A percentile compares a stretch with the other conserved stretches of the same genome.
These are phyloP conservation scores for Dillenia turbinata DNA, from an alignment of 164 flowering plant species.

Conservation along the genomic window DNA sequence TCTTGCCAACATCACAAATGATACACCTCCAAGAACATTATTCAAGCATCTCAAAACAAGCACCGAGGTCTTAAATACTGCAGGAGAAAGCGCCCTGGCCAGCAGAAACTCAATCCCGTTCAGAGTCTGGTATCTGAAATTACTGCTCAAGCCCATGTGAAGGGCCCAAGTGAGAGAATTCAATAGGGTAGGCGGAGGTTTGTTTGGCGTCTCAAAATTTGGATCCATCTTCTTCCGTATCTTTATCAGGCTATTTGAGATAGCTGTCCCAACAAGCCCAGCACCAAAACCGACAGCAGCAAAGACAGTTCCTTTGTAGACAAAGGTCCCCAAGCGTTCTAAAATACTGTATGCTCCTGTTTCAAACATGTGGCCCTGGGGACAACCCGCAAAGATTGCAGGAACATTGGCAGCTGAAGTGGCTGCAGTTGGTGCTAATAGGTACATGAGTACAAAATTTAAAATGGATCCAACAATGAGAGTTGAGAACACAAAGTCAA, in stretches of 20 bases:
- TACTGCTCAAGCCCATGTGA: conserved; percentile 93
- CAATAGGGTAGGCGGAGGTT: conserved; percentile 77
- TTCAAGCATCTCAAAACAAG: conserved; percentile 67
- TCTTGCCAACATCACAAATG: conserved; percentile 82
- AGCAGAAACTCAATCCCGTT: conserved; percentile 80
- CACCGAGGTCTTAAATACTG: conserved; percentile 64
- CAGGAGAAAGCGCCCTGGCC: conserved; percentile 55
- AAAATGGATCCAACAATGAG: conserved; percentile 84
- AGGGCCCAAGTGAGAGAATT: conserved; percentile 83
- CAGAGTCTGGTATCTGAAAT: conserved; percentile 81
- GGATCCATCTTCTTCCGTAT: conserved; percentile 94
- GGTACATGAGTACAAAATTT: conserved; percentile 84
- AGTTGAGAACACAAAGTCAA: conserved; percentile 92
- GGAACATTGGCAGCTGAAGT: conserved; percentile 36
- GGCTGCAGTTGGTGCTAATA: conserved; percentile 64
- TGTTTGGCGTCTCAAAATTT: conserved; percentile 72
- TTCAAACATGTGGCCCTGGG: conserved; percentile 88
- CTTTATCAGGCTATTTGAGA: conserved; percentile 75
- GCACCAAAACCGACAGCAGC: conserved; percentile 90
- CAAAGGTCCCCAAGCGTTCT: conserved; percentile 69
- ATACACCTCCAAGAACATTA: conserved; percentile 83
- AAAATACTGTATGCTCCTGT: conserved; percentile 51
- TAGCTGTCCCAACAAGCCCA: conserved; percentile 82
- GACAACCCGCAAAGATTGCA: conserved; percentile 64
- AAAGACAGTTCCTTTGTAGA: conserved; percentile 77